Evolutionary conservation across 805 yeast species (phyloP), one percentile per base, ranked within the genome.

Genomic region (Lipomyces yamanashiensis): DNA sequence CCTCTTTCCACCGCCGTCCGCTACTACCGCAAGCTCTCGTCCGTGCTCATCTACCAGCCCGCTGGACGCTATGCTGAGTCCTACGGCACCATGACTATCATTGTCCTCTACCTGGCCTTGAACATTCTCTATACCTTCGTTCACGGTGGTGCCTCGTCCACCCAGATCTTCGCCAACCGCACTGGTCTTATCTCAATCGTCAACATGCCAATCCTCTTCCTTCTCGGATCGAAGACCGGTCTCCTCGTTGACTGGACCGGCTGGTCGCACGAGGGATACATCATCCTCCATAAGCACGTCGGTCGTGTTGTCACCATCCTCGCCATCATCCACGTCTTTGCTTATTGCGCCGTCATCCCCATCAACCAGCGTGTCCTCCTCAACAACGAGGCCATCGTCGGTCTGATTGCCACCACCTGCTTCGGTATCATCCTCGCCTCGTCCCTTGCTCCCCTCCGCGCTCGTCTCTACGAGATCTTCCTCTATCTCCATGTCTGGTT

Each of bases 211-310:
- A 59, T 66, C 47, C 69, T 66, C 37, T 66, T 64, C 67, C 44
- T 64, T n/a, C 69, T 66, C 54, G 69, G 68, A 40, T 64, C 69
- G 39, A 66, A 66, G 65, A 66, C 68, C 28, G 68, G 68, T 55
- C 61, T 66, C 9, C 58, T 66, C 23, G 68, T 61, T 50, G 68
- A 66, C 44, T 60, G 64, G 65, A 60, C 68, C 40, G 69, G 69
- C 53, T 66, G 69, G 69, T 66, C 69, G 53, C 68, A 66, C 33
- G 69, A 66, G 59, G 65, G 68, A n/a, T 60, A 64, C 61, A 66
- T 64, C 58, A 56, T 64, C 53, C 67, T 66, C 21, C 69, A 66
- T 59, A 59, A 64, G 63, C 68, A 64, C 55, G 68, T 64, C 39
- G 69, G 69, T 21, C 68, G 69, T 34, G 69, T 64, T 17, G 69